These are phyloP conservation scores for Chaetomiaceae sp. DNA, from an alignment of 2,329 filamentous ascomycete genomes.

Conservation along the genomic window DNA sequence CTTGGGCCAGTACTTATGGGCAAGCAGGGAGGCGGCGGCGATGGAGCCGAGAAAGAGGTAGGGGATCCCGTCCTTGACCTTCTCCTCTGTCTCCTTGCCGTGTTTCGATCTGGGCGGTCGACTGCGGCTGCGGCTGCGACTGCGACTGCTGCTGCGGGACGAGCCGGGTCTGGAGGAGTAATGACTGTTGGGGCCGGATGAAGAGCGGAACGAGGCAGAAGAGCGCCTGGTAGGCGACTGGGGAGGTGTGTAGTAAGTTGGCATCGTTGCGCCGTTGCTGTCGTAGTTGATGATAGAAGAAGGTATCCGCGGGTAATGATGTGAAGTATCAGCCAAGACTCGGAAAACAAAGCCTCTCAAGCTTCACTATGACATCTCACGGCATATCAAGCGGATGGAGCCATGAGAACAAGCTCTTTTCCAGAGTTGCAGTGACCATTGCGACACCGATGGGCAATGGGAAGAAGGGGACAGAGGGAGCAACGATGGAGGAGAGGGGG, in stretches of 20 bases:
- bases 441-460: too few relatives aligned
- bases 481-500: background rate
- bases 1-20: constrained; percentile 36
- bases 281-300: background rate
- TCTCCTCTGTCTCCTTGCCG: constrained; percentile 16
- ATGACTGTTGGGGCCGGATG: constrained; percentile 20
- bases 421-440: too few relatives aligned
- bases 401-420: too few relatives aligned
- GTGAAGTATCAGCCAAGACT: too few relatives aligned
- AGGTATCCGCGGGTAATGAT: too few relatives aligned
- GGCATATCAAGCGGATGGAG: too few relatives aligned
- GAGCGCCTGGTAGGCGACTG: constrained; percentile 10
- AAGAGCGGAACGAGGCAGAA: constrained; percentile 18
- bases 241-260: constrained; percentile 20
- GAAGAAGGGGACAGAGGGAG: too few relatives aligned
- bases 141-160: constrained; percentile 4
- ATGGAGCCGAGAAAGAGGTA: constrained; percentile 34
- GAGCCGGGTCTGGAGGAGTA: constrained; percentile 18
- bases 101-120: constrained; percentile 4
- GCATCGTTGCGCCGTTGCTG: constrained; percentile 10
- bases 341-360: too few relatives aligned
- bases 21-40: constrained; percentile 32
- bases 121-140: background rate
- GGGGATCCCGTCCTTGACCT: constrained; percentile 28
- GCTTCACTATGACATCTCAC: too few relatives aligned